Evolutionary conservation across 2,329 filamentous ascomycete species (phyloP).

Genomic region (Botrytis squamosa): DNA sequence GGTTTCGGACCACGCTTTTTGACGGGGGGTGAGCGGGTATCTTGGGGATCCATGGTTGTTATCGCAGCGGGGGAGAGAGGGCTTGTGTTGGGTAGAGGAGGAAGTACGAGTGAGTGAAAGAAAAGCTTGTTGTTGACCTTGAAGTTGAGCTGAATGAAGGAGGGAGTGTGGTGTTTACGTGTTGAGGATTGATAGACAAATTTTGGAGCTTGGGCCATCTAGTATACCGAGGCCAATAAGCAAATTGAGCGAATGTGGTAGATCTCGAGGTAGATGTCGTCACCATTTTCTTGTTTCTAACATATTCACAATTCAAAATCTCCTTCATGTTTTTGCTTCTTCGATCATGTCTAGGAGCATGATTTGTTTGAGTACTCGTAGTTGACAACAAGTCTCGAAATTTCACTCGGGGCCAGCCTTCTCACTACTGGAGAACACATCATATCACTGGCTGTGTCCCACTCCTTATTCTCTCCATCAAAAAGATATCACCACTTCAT

Average conservation of each 20-base stretch:
- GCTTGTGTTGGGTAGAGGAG: neutral
- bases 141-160: neutral
- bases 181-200: conserved; percentile 4
- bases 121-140: neutral
- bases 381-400: neutral
- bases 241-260: neutral
- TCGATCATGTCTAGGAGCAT: too few relatives aligned
- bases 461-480: neutral
- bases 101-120: neutral
- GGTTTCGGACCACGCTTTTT: conserved; percentile 33
- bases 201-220: conserved; percentile 19
- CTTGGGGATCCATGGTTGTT: conserved; percentile 27
- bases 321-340: neutral
- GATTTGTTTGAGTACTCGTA: neutral
- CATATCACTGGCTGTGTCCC: neutral
- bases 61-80: neutral
- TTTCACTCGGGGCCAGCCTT: neutral
- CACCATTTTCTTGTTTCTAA: neutral
- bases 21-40: conserved; percentile 10
- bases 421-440: neutral
- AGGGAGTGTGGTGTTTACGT: neutral
- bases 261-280: neutral
- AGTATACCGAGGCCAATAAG: neutral
- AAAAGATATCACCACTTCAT: neutral
- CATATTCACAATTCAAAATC: neutral